These are phyloP conservation scores for Blastocystis sp. DNA, from an alignment of 352 stramenopile genomes.

Conservation along the genomic window DNA sequence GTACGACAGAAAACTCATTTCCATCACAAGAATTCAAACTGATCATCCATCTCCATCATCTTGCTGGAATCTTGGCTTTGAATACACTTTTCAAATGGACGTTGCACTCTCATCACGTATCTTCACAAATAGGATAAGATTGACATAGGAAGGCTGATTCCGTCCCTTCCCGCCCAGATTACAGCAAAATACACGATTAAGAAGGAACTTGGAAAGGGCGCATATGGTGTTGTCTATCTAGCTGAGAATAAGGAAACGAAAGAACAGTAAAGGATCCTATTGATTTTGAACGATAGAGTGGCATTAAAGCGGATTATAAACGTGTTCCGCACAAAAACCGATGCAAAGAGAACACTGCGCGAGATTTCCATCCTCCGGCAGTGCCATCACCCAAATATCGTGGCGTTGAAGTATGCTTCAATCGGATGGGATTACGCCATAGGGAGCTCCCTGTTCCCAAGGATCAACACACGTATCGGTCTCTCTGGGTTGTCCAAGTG, in stretches of 20 bases:
- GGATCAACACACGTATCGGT: constrained; percentile 61
- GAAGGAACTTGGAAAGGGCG: constrained; percentile 68
- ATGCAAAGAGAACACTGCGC: constrained; percentile 65
- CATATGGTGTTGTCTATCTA: constrained; percentile 67
- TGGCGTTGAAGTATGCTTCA: constrained; percentile 19
- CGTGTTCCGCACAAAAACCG: constrained; percentile 70
- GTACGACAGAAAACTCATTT: no score
- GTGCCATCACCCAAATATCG: constrained; percentile 65
- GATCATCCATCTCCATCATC: no score
- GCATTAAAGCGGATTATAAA: constrained; percentile 67
- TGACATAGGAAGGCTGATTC: constrained; percentile 45
- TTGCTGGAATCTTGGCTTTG: no score
- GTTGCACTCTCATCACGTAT: no score
- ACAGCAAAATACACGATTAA: constrained; percentile 36
- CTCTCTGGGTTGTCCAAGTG: constrained; percentile 67
- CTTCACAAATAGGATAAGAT: constrained; percentile 1
- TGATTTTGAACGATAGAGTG: constrained; percentile 28
- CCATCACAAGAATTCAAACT: no score
- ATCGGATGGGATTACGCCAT: neutral
- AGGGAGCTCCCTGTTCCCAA: constrained; percentile 65
- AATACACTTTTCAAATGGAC: neutral
- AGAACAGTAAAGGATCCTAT: constrained; percentile 21
- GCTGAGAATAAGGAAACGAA: constrained; percentile 17
- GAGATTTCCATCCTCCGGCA: constrained; percentile 67
- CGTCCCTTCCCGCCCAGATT: constrained; percentile 32